Base-by-base conservation (phyloP, 2,329 filamentous ascomycete genomes). In the Xylariaceae sp. region DNA sequence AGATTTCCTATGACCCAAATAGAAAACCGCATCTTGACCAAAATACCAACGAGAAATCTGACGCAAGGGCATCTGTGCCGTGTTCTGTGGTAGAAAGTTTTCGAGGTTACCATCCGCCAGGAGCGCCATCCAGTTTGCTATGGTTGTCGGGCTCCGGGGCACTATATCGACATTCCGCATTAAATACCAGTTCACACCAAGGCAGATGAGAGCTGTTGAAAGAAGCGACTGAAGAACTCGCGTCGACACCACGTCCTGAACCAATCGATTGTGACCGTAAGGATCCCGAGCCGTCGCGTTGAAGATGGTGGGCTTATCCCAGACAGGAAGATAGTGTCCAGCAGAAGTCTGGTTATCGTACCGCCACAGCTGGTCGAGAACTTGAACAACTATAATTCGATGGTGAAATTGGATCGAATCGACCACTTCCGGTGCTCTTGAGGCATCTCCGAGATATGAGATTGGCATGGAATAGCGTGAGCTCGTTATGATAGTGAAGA, bases 71-170 rank as follows among this genome's bases (percentile, higher is more conserved):
- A 53, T 53, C 6, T 26, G 49, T 17, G 7, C 31, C 5, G 50
- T 23, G 21, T 46, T 46, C 6, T 3, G 29, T 23, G 41, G 50
- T 21, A 53, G 31, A 23, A 37, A 53, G 31, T 53, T 21, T 12
- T 39, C 2, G 17, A 46, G 41, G 16, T 53, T 53, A 14, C 40
- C 26, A 24, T 53, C 50, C 3, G 40, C 50, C 4, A 53, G 24
- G 19, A 53, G 40, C 40, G 50, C 50, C 11, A 53, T 45, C 50
- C 40, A 53, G 24, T 53, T 53, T 7, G 29, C 50, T 28, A 53
- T 53, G 21, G 8, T 45, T 2, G 50, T 53, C 29, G 50, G 50
- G 24, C 50, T 53, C 16, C 50, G 50, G 29, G 50, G 50, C 19
- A 53, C 21, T 36, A 46, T 19, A 12, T 28, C 19, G 33, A 39